Evolutionary conservation across 345 rosid genomes (phyloP), one percentile per base, ranked within the genome.

Genomic region (Psidium friedrichsthalianum): DNA sequence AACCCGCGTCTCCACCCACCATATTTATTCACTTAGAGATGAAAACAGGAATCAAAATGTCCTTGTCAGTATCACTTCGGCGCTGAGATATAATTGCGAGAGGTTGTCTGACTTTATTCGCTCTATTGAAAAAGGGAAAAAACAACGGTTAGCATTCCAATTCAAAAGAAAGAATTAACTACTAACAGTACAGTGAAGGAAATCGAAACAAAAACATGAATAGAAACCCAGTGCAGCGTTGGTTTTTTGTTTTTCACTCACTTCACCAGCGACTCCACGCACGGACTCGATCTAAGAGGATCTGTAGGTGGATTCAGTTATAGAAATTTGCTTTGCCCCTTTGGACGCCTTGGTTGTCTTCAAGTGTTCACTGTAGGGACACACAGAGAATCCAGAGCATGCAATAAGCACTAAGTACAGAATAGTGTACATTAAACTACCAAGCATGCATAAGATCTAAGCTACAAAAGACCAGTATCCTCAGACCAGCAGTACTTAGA

Each of bases 261-360:
- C 99, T 91, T 92, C 80, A 82, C 87, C 90, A n/a, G n/a, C n/a
- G n/a, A n/a, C n/a, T n/a, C n/a, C n/a, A n/a, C n/a, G n/a, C n/a
- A n/a, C n/a, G n/a, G n/a, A n/a, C 87, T 94, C 85, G 87, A 91
- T 86, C 87, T 91, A 55, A 84, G 78, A 29, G 98, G 96, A 83
- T 88, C 92, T 6, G 90, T 93, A 40, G 99, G 99, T 59, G 98
- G 98, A n/a, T 91, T 94, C 86, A 0, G 86, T 92, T 88, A 90
- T 89, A 16, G 98, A 93, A 52, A 95, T 83, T 89, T 90, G 83
- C 87, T 92, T 93, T 56, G 94, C 94, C 99, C 99, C 95, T 87
- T 96, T 98, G 86, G 94, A 98, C 59, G 93, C 94, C 90, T 93
- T 98, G 59, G 95, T 95, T 86, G 90, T 90, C 89, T 94, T 92